Evolutionary conservation across 768 basidiomycete genomes (phyloP).

Genomic region (Omphalotus guepiniiformis): DNA sequence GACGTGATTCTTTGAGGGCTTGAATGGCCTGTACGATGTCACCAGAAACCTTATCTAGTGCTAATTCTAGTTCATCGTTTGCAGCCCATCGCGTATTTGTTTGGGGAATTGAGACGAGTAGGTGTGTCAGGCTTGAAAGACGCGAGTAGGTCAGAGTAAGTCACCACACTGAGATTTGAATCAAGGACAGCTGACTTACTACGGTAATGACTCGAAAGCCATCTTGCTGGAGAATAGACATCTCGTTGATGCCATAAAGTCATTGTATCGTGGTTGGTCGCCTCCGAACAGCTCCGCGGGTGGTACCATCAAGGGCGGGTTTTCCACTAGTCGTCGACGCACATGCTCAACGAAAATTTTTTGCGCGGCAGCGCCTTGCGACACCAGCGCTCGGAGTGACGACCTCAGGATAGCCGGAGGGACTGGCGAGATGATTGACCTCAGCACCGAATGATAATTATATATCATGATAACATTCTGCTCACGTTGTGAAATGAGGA

Average conservation of each 20-base stretch:
- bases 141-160: not conserved
- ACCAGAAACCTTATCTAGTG: not conserved
- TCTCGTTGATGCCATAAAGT: slow-evolving; percentile 2
- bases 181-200: not conserved
- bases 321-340: not conserved
- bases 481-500: slow-evolving; percentile 9
- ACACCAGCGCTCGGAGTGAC: slow-evolving; percentile 2
- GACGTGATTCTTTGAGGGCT: slow-evolving; percentile 12
- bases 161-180: not conserved
- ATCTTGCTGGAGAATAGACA: slow-evolving; percentile 8
- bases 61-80: not conserved
- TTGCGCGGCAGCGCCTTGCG: not conserved
- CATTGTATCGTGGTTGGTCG: not conserved
- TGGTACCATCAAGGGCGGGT: not conserved
- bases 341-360: slow-evolving; percentile 8
- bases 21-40: slow-evolving; percentile 9
- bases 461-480: not conserved
- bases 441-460: not conserved
- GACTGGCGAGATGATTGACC: not conserved
- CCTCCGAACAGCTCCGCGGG: slow-evolving; percentile 2
- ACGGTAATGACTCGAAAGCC: slow-evolving; percentile 7
- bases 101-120: not conserved
- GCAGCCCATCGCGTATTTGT: not conserved
- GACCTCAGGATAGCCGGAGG: slow-evolving; percentile 5
- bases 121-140: slow-evolving; percentile 4